Conservation (phyloP, 805 yeast genomes). For the Phaffomyces antillensis region DNA sequence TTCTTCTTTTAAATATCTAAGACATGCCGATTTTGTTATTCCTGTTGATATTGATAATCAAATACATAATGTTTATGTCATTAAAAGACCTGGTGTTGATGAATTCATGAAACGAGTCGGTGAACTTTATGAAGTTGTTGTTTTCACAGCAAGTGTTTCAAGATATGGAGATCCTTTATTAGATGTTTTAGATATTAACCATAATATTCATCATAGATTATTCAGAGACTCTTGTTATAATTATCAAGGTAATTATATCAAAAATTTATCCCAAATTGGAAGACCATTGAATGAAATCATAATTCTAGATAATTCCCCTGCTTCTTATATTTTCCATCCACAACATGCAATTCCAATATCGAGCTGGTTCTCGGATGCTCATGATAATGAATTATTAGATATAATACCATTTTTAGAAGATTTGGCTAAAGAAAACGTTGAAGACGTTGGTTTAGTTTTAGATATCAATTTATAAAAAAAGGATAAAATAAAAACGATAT, state of each 20-base stretch:
- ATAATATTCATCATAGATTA: slow-evolving; percentile 79
- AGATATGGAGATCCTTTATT: slow-evolving; percentile 94
- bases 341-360: slow-evolving; percentile 96
- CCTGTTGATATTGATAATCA: slow-evolving; percentile 96
- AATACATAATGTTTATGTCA: slow-evolving; percentile 90
- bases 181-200: slow-evolving; percentile 74
- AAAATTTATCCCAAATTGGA: slow-evolving; percentile 90
- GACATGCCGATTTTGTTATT: slow-evolving; percentile 92
- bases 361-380: slow-evolving; percentile 97
- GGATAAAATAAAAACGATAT: not conserved
- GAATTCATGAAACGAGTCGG: slow-evolving; percentile 82
- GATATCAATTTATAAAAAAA: slow-evolving; percentile 49
- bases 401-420: slow-evolving; percentile 88
- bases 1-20: slow-evolving; percentile 83
- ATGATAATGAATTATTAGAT: slow-evolving; percentile 91
- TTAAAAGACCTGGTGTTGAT: slow-evolving; percentile 97
- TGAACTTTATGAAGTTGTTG: slow-evolving; percentile 85
- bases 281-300: slow-evolving; percentile 81
- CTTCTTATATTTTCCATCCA: slow-evolving; percentile 96
- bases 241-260: slow-evolving; percentile 91
- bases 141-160: slow-evolving; percentile 92
- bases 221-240: slow-evolving; percentile 93
- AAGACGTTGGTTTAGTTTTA: slow-evolving; percentile 78
- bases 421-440: slow-evolving; percentile 61
- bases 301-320: slow-evolving; percentile 95